A percentile compares a stretch with the other conserved stretches of the same genome.
These are phyloP conservation scores for Myriangium duriaei DNA, from an alignment of 2,329 filamentous ascomycete genomes.

Conservation along the genomic window DNA sequence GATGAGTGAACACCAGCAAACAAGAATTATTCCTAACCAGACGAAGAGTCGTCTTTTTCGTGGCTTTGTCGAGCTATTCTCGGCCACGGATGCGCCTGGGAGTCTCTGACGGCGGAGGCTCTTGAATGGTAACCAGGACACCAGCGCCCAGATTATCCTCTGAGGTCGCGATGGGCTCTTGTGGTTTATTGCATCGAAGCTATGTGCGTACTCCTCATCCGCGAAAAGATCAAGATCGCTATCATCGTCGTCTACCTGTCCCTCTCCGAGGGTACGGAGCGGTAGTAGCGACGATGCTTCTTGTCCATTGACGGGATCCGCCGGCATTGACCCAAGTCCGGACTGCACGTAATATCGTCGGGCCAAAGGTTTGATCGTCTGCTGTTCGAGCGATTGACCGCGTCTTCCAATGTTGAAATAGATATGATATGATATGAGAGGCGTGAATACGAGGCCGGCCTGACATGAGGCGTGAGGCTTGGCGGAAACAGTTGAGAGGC, in stretches of 20 bases:
- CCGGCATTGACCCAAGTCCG: slow-evolving; percentile 1
- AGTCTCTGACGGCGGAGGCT: slow-evolving; percentile 6
- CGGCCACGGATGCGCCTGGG: not conserved
- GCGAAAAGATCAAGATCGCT: slow-evolving; percentile 6
- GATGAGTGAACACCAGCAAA: slow-evolving; percentile 20
- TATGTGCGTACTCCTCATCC: slow-evolving; percentile 4
- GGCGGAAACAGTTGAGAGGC: no score
- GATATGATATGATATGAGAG: no score
- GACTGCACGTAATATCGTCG: no score
- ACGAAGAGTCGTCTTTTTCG: not conserved
- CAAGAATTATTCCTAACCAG: slow-evolving; percentile 2
- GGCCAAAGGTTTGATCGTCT: no score
- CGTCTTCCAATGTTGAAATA: no score
- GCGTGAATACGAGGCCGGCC: no score
- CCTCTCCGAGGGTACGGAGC: slow-evolving; percentile 1
- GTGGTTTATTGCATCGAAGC: slow-evolving; percentile 9
- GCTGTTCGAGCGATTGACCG: no score
- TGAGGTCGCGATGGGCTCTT: not conserved
- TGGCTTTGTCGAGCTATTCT: not conserved
- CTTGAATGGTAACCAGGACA: slow-evolving; percentile 1
- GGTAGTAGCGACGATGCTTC: slow-evolving; percentile 8
- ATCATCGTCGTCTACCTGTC: slow-evolving; percentile 4
- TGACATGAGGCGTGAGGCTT: no score
- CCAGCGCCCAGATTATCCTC: not conserved
- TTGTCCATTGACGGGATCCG: slow-evolving; percentile 1